phyloP scores from a whole-genome alignment of 768 basidiomycete species.

The Tricholomella constricta region DNA sequence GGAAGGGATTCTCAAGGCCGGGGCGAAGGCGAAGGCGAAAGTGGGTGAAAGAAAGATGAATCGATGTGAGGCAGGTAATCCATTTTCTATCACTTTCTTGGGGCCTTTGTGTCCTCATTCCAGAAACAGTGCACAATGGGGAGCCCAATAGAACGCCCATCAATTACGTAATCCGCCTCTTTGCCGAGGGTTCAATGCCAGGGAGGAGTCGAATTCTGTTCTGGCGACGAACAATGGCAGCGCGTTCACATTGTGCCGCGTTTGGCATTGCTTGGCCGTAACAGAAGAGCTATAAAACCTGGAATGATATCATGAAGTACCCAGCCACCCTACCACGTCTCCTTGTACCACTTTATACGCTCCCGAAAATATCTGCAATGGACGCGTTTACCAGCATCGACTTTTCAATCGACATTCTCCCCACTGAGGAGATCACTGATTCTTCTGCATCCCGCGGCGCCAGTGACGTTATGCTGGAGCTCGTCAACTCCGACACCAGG shows the following conservation, averaged over 20 bases:
- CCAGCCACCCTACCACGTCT: not conserved
- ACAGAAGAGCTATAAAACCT: not conserved
- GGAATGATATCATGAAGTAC: not conserved
- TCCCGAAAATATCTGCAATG: not conserved
- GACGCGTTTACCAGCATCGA: constrained; percentile 7
- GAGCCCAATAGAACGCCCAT: too few relatives aligned
- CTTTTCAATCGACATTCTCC: not conserved
- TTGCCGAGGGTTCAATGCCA: too few relatives aligned
- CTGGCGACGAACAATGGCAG: not conserved
- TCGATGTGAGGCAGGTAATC: not conserved
- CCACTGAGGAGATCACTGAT: not conserved
- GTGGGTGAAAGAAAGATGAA: not conserved
- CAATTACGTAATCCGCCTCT: too few relatives aligned
- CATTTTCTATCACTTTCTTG: too few relatives aligned
- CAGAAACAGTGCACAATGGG: not conserved
- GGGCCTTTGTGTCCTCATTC: not conserved
- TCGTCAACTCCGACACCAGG: constrained; percentile 10
- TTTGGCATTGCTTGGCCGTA: not conserved
- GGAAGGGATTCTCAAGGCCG: not conserved
- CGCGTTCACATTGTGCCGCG: not conserved
- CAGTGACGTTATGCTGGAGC: constrained; percentile 12
- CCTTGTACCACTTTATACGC: not conserved
- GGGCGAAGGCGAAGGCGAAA: too few relatives aligned
- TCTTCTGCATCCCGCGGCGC: not conserved
- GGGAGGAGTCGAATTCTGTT: not conserved